A percentile compares a stretch with the other conserved stretches of the same genome.
phyloP scores from a whole-genome alignment of 352 stramenopile species.

The Phytophthora agathidicida region DNA sequence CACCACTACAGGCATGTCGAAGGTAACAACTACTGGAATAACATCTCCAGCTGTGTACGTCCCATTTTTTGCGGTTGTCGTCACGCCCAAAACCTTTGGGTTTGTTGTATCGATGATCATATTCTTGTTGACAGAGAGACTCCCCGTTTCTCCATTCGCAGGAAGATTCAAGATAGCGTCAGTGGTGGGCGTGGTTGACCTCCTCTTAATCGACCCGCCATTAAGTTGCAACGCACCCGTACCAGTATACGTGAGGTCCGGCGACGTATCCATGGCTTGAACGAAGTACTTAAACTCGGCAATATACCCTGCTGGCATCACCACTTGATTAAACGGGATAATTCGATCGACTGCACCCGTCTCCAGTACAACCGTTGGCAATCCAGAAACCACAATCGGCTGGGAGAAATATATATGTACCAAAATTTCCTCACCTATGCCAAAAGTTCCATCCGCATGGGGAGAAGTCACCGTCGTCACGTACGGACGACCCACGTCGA shows the following conservation, averaged over 20 bases:
- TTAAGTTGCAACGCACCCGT: conserved; percentile 62
- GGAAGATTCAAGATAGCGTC: conserved; percentile 57
- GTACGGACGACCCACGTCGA: conserved; percentile 57
- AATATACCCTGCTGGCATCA: conserved; percentile 42
- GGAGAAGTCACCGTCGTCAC: conserved; percentile 64
- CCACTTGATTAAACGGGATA: conserved; percentile 55
- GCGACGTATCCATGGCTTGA: conserved; percentile 68
- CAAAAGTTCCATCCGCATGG: conserved; percentile 69
- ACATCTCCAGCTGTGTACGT: conserved; percentile 70
- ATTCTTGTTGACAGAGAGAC: conserved; percentile 72
- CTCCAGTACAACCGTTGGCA: conserved; percentile 68
- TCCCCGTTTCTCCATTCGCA: conserved; percentile 56
- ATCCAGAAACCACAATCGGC: conserved; percentile 59
- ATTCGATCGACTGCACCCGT: conserved; percentile 70
- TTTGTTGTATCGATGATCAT: conserved; percentile 74
- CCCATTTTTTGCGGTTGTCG: conserved; percentile 32
- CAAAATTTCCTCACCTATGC: conserved; percentile 70
- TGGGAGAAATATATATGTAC: conserved; percentile 80
- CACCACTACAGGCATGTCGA: conserved; percentile 68
- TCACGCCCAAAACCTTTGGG: conserved; percentile 53
- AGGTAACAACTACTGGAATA: conserved; percentile 59
- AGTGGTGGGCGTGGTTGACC: conserved; percentile 56
- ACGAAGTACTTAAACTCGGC: conserved; percentile 79
- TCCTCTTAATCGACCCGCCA: conserved; percentile 58
- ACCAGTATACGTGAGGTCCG: conserved; percentile 66